Conservation (phyloP, 176 grass and related monocot genomes). For the Chloris gayana region DNA sequence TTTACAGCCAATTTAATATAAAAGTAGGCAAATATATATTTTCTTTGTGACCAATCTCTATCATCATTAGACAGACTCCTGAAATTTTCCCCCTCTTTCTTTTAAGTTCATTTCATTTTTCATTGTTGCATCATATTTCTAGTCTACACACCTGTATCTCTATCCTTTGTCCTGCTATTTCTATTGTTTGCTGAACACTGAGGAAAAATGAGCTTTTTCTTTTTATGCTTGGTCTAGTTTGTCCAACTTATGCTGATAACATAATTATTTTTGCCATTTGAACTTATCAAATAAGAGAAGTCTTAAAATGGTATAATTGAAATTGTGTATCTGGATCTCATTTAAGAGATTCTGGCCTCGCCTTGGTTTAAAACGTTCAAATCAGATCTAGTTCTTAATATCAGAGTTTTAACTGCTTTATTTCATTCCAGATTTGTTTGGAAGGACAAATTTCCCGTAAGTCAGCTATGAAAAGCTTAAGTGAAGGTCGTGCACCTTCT, state of each 20-base stretch:
- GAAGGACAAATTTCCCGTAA: conserved; percentile 96
- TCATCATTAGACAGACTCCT: background rate
- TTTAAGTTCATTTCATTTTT: background rate
- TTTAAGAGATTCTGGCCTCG: background rate
- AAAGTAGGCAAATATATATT: background rate
- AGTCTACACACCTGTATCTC: background rate
- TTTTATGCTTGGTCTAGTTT: conserved; percentile 6
- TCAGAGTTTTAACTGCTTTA: background rate
- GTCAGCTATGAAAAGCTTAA: conserved; percentile 91
- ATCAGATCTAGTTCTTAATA: conserved; percentile 5
- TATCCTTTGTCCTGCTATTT: background rate
- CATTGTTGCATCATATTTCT: background rate
- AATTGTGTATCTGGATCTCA: background rate
- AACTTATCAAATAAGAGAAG: background rate
- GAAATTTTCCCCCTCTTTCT: no score
- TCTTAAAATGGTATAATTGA: background rate
- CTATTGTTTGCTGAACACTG: background rate
- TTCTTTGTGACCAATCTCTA: background rate
- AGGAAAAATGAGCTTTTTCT: background rate
- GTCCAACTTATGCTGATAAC: background rate
- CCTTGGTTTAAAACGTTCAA: background rate
- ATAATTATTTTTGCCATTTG: background rate
- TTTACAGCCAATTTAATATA: background rate
- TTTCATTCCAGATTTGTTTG: conserved; percentile 72
- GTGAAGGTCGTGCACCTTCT: conserved; percentile 67